Base-by-base conservation (phyloP, 1,284 basidiomycete species). In the Bjerkandera adusta region DNA sequence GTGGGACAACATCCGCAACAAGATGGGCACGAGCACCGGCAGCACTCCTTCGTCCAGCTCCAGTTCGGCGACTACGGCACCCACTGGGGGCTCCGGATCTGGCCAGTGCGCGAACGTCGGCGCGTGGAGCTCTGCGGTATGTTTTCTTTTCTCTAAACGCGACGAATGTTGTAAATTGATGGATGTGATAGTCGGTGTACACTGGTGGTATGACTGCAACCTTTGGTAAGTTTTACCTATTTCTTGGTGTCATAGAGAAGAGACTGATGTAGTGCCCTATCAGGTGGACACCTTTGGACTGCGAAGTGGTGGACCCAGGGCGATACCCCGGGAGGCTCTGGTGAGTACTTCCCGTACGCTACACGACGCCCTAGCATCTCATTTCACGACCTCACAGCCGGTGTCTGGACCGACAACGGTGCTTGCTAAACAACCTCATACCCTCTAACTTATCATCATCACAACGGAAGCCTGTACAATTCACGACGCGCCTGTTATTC, bases 1-100 rank as follows among this genome's bases (percentile, higher is more conserved):
- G 57, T 86, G 78, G 77, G 78, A 81, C 62, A 86, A 86, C 58
- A 74, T 86, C 53, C 72, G 73, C 18, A 75, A 67, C 61, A 82
- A 83, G 64, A 83, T 86, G 75, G 74, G 71, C 27, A 57, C 62
- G 37, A 46, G 32, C 6, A 32, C 32, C 15, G 30, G 51, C 18
- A 33, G 47, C 22, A 11, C 35, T 22, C 4, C 48, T 48, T 36
- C 43, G 15, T 16, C 39, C 36, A 30, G 56, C 61, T n/a, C 32
- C 33, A 16, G 29, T 5, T 24, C 43, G 3, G 36, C 18, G 18
- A 41, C 25, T 27, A 13, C 43, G 22, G 20, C 43, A 16, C 27
- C 61, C 13, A 55, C 66, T 3, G 48, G 59, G 12, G 51, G 57
- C 8, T 51, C 67, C 4, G 56, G 57, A 12, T 36, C 67, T 20